Conservation (phyloP, 768 basidiomycete genomes). For the Pholiota microspora region DNA sequence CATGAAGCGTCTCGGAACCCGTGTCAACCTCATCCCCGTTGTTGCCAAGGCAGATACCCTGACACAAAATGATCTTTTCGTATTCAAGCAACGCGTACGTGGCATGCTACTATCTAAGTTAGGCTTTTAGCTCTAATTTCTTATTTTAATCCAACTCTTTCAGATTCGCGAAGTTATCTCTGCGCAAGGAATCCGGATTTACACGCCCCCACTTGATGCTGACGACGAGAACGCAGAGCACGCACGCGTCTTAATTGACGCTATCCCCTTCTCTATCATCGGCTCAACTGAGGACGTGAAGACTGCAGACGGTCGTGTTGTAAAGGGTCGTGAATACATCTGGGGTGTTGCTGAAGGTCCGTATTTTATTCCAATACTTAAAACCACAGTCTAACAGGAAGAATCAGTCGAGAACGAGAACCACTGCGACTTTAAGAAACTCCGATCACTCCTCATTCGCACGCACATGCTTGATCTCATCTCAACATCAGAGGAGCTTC, state of each 20-base stretch:
- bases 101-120: conserved; percentile 8
- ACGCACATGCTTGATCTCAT: conserved; percentile 99
- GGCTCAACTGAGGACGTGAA: conserved; percentile 94
- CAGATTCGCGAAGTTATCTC: conserved; percentile 87
- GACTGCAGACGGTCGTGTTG: conserved; percentile 85
- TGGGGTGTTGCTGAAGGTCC: conserved; percentile 99
- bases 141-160: background rate
- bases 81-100: conserved; percentile 91
- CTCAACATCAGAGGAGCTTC: conserved; percentile 90
- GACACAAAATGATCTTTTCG: conserved; percentile 86
- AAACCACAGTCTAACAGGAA: background rate
- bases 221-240: conserved; percentile 89
- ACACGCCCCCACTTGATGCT: conserved; percentile 86
- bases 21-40: conserved; percentile 97
- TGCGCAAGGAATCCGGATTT: conserved; percentile 93
- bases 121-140: conserved; percentile 16
- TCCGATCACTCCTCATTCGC: conserved; percentile 91
- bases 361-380: conserved; percentile 14
- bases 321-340: conserved; percentile 97
- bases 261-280: conserved; percentile 98
- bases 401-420: conserved; percentile 92
- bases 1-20: conserved; percentile 98
- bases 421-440: conserved; percentile 99
- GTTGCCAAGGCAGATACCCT: conserved; percentile 97
- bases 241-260: conserved; percentile 81